Percentiles rank a stretch among this genome's conserved stretches.
Conservation (phyloP, 2,329 filamentous ascomycete species). For the Ascochyta viciae-villosae region DNA sequence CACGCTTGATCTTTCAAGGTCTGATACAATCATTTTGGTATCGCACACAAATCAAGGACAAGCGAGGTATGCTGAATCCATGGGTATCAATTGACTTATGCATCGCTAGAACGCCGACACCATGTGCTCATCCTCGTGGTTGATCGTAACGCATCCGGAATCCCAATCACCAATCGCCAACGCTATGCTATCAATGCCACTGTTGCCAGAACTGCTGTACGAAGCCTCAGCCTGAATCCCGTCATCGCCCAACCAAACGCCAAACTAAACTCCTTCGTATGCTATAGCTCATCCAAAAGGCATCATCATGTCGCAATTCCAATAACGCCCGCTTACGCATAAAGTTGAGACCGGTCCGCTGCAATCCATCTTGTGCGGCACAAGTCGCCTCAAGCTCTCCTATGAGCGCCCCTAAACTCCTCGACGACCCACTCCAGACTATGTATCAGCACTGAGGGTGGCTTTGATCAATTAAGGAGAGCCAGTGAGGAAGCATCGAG, state of each 20-base stretch:
- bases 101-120: slow-evolving; percentile 6
- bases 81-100: not conserved
- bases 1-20: too few relatives aligned
- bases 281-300: not conserved
- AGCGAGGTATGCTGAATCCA: not conserved
- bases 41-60: too few relatives aligned
- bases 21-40: too few relatives aligned
- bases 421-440: not conserved
- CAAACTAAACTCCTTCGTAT: not conserved
- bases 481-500: not conserved
- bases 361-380: not conserved
- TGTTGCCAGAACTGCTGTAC: not conserved
- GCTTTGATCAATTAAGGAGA: not conserved
- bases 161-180: slow-evolving; percentile 13
- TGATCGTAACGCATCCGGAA: not conserved
- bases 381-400: too few relatives aligned
- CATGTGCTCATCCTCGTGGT: slow-evolving; percentile 6
- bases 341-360: not conserved
- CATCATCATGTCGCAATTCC: not conserved
- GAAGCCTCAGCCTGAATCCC: not conserved
- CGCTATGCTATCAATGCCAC: slow-evolving; percentile 20
- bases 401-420: not conserved
- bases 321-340: not conserved
- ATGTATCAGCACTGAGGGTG: not conserved
- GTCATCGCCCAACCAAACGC: not conserved